A percentile compares a stretch with the other conserved stretches of the same genome.
Conservation (phyloP, 192 early-diverging fungal genomes). For the Coemansia sp. region DNA sequence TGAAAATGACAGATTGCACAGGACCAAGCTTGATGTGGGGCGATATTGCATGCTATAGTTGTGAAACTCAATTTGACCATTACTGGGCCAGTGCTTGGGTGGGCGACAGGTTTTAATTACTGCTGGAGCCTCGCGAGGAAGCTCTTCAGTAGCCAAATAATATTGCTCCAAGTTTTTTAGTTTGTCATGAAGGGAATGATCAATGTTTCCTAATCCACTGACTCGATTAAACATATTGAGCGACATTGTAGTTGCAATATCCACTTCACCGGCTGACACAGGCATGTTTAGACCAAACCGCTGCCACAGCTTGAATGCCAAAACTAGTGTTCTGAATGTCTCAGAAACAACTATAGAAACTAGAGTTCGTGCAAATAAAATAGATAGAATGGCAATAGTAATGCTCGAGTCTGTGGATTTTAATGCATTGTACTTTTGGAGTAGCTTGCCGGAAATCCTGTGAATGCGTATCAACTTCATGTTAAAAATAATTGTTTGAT, state of each 20-base stretch:
- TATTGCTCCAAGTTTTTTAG: neutral
- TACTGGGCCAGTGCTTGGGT: conserved; percentile 59
- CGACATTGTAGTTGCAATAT: conserved; percentile 1
- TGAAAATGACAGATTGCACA: conserved; percentile 52
- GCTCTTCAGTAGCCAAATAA: neutral
- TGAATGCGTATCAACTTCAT: neutral
- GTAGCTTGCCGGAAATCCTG: neutral
- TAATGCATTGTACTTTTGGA: neutral
- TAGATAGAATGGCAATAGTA: neutral
- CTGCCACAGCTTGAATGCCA: conserved; percentile 12
- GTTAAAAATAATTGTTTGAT: neutral
- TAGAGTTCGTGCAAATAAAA: neutral
- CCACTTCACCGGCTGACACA: conserved; percentile 11
- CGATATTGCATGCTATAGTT: conserved; percentile 30
- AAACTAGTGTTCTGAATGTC: neutral
- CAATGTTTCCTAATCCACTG: neutral
- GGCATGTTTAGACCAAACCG: neutral
- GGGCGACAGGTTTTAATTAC: conserved; percentile 58
- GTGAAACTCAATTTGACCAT: conserved; percentile 63
- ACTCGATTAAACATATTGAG: neutral
- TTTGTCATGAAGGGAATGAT: neutral
- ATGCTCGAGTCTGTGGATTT: neutral
- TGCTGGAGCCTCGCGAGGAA: conserved; percentile 59
- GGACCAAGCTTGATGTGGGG: neutral
- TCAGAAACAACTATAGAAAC: neutral